A percentile compares a stretch with the other conserved stretches of the same genome.
Evolutionary conservation across 768 basidiomycete species (phyloP).

Genomic region (Podaxis sp.): DNA sequence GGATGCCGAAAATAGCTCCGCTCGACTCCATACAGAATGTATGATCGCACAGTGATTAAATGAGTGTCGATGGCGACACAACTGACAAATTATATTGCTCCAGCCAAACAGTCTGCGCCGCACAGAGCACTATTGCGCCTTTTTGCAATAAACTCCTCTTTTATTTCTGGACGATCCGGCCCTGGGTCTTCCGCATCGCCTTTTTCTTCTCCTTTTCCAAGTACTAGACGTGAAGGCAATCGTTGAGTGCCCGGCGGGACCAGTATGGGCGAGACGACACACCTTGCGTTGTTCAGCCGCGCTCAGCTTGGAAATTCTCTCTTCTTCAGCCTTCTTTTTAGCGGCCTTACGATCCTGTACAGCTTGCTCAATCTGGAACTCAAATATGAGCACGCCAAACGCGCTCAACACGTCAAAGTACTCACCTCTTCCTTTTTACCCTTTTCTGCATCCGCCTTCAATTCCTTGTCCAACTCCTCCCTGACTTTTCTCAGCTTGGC

Average conservation of each 20-base stretch:
- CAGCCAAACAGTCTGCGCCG: background rate
- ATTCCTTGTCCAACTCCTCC: slow-evolving; percentile 63
- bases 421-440: slow-evolving; percentile 70
- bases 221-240: slow-evolving; percentile 16
- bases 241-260: background rate
- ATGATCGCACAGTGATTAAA: background rate
- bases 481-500: slow-evolving; percentile 70
- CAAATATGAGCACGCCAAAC: background rate
- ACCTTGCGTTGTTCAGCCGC: slow-evolving; percentile 84
- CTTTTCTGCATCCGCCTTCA: slow-evolving; percentile 62
- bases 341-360: slow-evolving; percentile 68
- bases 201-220: slow-evolving; percentile 80
- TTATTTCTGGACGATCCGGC: slow-evolving; percentile 54
- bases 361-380: slow-evolving; percentile 32
- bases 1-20: background rate
- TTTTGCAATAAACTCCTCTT: background rate
- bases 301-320: slow-evolving; percentile 66
- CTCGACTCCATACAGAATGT: background rate
- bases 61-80: background rate
- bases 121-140: background rate
- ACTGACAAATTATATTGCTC: background rate
- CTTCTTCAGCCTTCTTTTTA: slow-evolving; percentile 72
- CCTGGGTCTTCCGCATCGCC: slow-evolving; percentile 62
- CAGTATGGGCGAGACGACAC: slow-evolving; percentile 5
- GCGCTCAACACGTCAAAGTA: slow-evolving; percentile 1